Conservation (phyloP, 495 filamentous ascomycete species). For the Xylaria telfairii region DNA sequence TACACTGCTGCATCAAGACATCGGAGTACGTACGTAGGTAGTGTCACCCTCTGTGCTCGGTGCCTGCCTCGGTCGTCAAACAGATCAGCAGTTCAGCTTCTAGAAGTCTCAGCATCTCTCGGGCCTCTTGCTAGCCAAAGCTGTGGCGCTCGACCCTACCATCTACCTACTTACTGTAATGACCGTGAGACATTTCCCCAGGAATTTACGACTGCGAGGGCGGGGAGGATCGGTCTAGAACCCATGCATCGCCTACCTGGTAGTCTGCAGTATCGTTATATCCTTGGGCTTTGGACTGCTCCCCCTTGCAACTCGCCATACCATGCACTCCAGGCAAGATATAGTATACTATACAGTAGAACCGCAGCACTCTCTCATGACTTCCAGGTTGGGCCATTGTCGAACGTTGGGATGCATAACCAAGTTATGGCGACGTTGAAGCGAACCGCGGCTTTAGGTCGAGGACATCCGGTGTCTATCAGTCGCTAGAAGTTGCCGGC, state of each 20-base stretch:
- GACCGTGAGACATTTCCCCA: constrained; percentile 5
- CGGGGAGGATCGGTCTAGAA: constrained; percentile 14
- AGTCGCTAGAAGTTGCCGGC: constrained; percentile 6
- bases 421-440: constrained; percentile 27
- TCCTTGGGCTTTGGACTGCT: neutral
- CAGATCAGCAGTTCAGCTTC: neutral
- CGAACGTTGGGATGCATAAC: constrained; percentile 26
- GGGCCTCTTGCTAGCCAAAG: neutral
- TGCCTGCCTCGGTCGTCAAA: constrained; percentile 3
- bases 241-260: neutral
- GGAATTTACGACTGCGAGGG: constrained; percentile 3
- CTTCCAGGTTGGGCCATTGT: constrained; percentile 10
- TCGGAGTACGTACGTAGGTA: neutral
- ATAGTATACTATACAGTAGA: neutral
- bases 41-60: constrained; percentile 15
- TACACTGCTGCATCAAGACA: constrained; percentile 7
- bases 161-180: neutral
- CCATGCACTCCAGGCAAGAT: neutral
- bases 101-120: neutral
- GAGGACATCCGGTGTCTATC: constrained; percentile 25
- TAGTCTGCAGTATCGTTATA: constrained; percentile 4
- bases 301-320: neutral
- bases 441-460: constrained; percentile 27
- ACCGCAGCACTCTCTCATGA: neutral
- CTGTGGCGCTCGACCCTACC: neutral